phyloP scores from a whole-genome alignment of 805 yeast species.

The Jamesozyma gamospora region DNA sequence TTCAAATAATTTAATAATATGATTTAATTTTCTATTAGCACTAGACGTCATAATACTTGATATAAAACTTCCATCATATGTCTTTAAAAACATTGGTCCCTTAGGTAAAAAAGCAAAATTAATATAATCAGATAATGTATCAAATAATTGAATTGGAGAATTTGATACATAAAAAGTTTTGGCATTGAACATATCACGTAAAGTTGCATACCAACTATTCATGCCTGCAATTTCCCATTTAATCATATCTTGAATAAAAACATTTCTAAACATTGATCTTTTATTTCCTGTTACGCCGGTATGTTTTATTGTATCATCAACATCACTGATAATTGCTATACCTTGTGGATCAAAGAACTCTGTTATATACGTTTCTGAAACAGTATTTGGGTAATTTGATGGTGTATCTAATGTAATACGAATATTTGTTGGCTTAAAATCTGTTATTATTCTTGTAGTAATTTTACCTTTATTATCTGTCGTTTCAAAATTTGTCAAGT shows the following conservation, averaged over 20 bases:
- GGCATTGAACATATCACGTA: slow-evolving; percentile 35
- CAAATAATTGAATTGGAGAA: slow-evolving; percentile 84
- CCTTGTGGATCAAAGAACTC: slow-evolving; percentile 33
- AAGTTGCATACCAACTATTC: slow-evolving; percentile 55
- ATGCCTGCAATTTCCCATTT: slow-evolving; percentile 72
- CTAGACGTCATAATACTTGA: slow-evolving; percentile 82
- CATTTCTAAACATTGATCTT: slow-evolving; percentile 68
- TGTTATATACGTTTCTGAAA: slow-evolving; percentile 11
- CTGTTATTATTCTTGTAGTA: slow-evolving; percentile 40
- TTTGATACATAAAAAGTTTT: slow-evolving; percentile 91
- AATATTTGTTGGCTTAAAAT: slow-evolving; percentile 42
- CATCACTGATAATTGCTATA: slow-evolving; percentile 72
- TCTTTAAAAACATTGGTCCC: slow-evolving; percentile 82
- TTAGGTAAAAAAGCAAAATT: slow-evolving; percentile 44
- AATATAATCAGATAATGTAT: slow-evolving; percentile 31
- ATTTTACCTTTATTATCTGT: slow-evolving; percentile 68
- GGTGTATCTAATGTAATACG: slow-evolving; percentile 19
- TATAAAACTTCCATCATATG: slow-evolving; percentile 71
- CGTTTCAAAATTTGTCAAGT: slow-evolving; percentile 33
- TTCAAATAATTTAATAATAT: slow-evolving; percentile 49
- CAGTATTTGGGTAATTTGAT: slow-evolving; percentile 7
- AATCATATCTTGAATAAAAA: slow-evolving; percentile 54
- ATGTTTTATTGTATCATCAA: slow-evolving; percentile 86
- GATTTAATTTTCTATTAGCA: slow-evolving; percentile 62
- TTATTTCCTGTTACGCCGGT: slow-evolving; percentile 90